Evolutionary conservation across 331 rosid species (phyloP).

Genomic region (Pyracantha coccinea): DNA sequence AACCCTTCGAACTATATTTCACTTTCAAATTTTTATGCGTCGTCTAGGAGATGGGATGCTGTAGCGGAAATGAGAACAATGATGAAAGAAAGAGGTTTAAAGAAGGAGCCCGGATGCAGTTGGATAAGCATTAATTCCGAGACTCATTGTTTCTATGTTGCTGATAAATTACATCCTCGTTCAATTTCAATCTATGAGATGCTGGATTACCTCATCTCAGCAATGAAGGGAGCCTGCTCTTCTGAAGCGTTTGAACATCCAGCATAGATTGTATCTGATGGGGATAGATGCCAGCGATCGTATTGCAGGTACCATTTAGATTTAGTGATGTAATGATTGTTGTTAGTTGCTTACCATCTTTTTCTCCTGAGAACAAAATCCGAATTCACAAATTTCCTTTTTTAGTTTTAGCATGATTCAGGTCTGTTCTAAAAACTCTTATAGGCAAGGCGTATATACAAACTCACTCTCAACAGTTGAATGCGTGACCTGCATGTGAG

Average conservation of each 20-base stretch:
- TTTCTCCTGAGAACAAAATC: too few relatives aligned
- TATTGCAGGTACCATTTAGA: background rate
- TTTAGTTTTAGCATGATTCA: too few relatives aligned
- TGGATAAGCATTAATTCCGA: conserved; percentile 50
- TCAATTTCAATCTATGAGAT: conserved; percentile 49
- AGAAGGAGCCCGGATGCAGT: conserved; percentile 75
- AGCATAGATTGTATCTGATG: conserved; percentile 12
- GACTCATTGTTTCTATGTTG: conserved; percentile 60
- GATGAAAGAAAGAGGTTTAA: conserved; percentile 71
- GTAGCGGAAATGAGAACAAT: conserved; percentile 54
- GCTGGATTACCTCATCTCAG: conserved; percentile 45
- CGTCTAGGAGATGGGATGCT: conserved; percentile 55
- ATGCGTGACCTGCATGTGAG: too few relatives aligned
- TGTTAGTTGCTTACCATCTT: background rate
- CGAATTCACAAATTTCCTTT: too few relatives aligned
- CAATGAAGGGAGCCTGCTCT: conserved; percentile 36
- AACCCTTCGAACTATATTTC: conserved; percentile 73
- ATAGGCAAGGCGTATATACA: background rate
- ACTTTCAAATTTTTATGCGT: conserved; percentile 60
- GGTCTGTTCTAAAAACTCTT: too few relatives aligned
- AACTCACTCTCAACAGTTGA: too few relatives aligned
- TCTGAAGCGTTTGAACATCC: conserved; percentile 21
- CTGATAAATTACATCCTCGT: conserved; percentile 63
- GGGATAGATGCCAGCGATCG: background rate
- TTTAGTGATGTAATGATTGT: background rate